phyloP scores from a whole-genome alignment of 805 yeast species.

The Candida peoriensis region DNA sequence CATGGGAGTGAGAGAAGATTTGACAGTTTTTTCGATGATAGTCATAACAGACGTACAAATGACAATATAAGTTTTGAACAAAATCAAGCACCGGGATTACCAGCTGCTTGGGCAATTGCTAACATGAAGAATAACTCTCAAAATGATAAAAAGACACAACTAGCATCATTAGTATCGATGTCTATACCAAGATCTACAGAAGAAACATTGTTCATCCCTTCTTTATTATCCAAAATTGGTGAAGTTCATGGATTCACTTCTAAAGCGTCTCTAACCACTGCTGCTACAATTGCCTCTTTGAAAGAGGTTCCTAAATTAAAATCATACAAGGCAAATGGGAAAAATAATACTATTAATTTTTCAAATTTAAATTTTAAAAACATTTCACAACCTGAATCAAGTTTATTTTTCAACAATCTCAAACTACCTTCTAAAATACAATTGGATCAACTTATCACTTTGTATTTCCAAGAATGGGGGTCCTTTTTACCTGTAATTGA shows the following conservation, averaged over 20 bases:
- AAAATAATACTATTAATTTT: slow-evolving; percentile 24
- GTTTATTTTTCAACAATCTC: slow-evolving; percentile 37
- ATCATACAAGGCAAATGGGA: slow-evolving; percentile 11
- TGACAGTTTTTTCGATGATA: not conserved
- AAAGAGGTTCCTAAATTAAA: slow-evolving; percentile 41
- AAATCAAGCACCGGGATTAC: slow-evolving; percentile 71
- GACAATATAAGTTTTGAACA: slow-evolving; percentile 50
- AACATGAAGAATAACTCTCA: slow-evolving; percentile 40
- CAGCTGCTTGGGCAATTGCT: slow-evolving; percentile 58
- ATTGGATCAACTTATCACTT: slow-evolving; percentile 61
- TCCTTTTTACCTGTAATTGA: slow-evolving; percentile 64
- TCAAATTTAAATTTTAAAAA: slow-evolving; percentile 34
- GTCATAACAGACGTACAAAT: slow-evolving; percentile 1
- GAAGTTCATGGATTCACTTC: slow-evolving; percentile 69
- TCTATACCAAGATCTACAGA: slow-evolving; percentile 75
- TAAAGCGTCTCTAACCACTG: slow-evolving; percentile 64
- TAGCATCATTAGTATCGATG: slow-evolving; percentile 59
- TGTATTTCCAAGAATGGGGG: slow-evolving; percentile 78
- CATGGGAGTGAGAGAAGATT: slow-evolving; percentile 1
- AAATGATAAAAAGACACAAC: slow-evolving; percentile 33
- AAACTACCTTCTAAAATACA: slow-evolving; percentile 49
- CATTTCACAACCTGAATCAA: slow-evolving; percentile 37
- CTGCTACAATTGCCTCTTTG: slow-evolving; percentile 63
- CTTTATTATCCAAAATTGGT: slow-evolving; percentile 62
- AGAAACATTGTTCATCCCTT: slow-evolving; percentile 71